Base-by-base conservation (phyloP, 495 filamentous ascomycete genomes). In the Neurospora africana region DNA sequence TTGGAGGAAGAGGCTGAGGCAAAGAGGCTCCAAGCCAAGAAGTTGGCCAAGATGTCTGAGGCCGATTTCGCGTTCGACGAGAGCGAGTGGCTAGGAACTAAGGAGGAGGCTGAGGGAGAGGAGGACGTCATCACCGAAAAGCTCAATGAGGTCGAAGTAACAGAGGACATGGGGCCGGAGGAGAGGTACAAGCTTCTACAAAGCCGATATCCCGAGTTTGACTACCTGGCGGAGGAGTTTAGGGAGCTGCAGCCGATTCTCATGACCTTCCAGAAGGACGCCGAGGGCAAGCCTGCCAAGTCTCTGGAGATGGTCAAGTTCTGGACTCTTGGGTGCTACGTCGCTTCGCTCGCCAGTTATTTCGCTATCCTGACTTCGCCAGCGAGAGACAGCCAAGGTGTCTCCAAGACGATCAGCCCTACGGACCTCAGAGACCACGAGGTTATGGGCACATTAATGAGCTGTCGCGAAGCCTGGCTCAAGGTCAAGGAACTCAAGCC, bases 11-110 rank as follows among this genome's bases (percentile, higher is more conserved):
- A 98, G 79, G 87, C 87, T 8, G 95, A 98, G 77, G 95, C 95
- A 33, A 88, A 89, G 76, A 84, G 94, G 65, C 79, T 98, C 36
- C 95, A 98, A 81, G 88, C 92, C 78, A 98, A 96, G 86, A 94
- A 93, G 75, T 79, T 98, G 67, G 84, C 92, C 75, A 89, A 89
- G 72, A 92, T 97, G 90, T 85, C 89, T 19, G 94, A 95, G 77
- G 92, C 89, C 47, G 96, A 99, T 78, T 98, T 97, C 76, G 89
- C 92, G 2, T 96, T 97, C 70, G 93, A 98, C 74, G 92, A 96
- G 79, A 86, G 87, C 44, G 93, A 95, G 71, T 98, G 95, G 95
- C 74, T 88, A 27, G 85, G 83, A 36, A 76, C 81, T 13, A 78
- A 77, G 13, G 79, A 82, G 5, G 84, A 86, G 2, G 82, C 79